Evolutionary conservation across 148 eudicot species (phyloP).

Genomic region (Diospyros lotus): DNA sequence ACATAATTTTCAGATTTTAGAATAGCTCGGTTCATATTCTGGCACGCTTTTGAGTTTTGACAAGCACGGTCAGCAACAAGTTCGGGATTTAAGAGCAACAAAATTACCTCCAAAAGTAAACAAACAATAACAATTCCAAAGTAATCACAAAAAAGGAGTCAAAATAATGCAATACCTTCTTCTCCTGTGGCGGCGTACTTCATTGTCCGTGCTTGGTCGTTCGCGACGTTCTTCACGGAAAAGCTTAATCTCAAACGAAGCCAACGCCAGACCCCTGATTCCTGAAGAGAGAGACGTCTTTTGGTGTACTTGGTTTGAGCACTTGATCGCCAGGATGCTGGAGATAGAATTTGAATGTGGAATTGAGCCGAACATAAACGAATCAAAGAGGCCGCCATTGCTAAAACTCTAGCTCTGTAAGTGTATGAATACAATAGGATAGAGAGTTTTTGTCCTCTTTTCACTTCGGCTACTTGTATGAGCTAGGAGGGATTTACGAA

Average conservation of each 20-base stretch:
- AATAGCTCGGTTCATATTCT: background rate
- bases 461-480: no score
- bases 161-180: no score
- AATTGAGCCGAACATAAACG: background rate
- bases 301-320: slow-evolving; percentile 1
- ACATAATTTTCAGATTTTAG: background rate
- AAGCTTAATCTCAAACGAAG: background rate
- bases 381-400: slow-evolving; percentile 17
- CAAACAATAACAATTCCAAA: background rate
- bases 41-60: background rate
- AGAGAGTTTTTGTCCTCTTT: no score
- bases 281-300: background rate
- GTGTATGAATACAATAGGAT: no score
- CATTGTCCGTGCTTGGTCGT: background rate
- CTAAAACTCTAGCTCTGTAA: background rate
- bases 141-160: no score
- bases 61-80: background rate
- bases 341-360: slow-evolving; percentile 13
- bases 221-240: background rate
- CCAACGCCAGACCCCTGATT: background rate
- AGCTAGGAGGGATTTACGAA: no score
- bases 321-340: background rate
- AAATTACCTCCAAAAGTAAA: background rate
- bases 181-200: background rate
- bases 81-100: background rate